Evolutionary conservation across 73 alveolate genomes (phyloP), one percentile per base, ranked within the genome.

Genomic region (Stentor coeruleus): DNA sequence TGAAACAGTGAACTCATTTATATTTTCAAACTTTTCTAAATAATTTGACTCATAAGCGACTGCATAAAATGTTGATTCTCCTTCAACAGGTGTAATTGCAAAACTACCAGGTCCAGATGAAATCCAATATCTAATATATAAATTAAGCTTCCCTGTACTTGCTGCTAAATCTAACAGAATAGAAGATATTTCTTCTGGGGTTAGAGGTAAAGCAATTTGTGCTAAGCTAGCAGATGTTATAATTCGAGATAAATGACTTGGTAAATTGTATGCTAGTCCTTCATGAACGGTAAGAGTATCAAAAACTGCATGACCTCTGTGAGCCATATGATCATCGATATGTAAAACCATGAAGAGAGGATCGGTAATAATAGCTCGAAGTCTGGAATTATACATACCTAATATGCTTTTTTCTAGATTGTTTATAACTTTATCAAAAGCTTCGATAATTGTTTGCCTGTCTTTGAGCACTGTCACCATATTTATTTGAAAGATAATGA

Each of bases 221-320:
- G 83, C 83, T 39, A n/a, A 20, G 1, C 38, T 3, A 0, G 83
- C 83, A 20, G 83, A 37, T 1, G 77, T 36, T 36, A 39, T 0
- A n/a, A 75, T 28, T 38, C 83, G 15, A 14, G 33, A 20, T 38
- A 75, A 38, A 38, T 75, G 83, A 35, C 72, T 14, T 36, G n/a
- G 72, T 35, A 75, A 33, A 38, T 20, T 40, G 38, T 26, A 75
- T 37, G 72, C 72, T 75, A 20, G 33, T 2, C 83, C 83, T 1
- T 75, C 33, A 20, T 37, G 33, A 20, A 75, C 72, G 6, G 59
- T 37, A 14, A 31, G 33, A 2, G 59, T 39, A 2, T 75, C 83
- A 40, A 39, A 75, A 20, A 75, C 83, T 26, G 83, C 14, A 37
- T 75, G 83, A 26, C 74, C 83, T 40, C 83, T 31, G 72, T 75